Evolutionary conservation across 2,329 filamentous ascomycete genomes (phyloP).

Genomic region (Monilinia aucupariae): DNA sequence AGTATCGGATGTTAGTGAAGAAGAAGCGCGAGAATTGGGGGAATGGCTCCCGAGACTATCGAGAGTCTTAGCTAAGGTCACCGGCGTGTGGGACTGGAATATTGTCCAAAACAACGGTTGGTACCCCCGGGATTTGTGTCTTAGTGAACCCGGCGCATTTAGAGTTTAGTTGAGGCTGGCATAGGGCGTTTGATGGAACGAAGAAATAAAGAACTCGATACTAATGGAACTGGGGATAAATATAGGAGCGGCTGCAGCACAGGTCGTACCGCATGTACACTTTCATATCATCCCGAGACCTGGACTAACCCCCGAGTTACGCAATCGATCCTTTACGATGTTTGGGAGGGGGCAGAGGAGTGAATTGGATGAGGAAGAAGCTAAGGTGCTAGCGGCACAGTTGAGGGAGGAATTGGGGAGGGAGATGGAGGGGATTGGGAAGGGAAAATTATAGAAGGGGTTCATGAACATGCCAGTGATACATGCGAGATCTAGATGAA

Average conservation of each 20-base stretch:
- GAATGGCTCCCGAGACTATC: constrained; percentile 66
- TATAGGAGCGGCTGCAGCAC: constrained; percentile 71
- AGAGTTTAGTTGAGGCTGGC: not conserved
- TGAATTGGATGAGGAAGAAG: constrained; percentile 74
- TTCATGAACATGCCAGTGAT: not conserved
- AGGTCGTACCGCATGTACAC: constrained; percentile 90
- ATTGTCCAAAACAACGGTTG: constrained; percentile 89
- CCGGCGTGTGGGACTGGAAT: constrained; percentile 81
- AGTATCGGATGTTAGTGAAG: constrained; percentile 61
- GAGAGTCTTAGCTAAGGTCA: constrained; percentile 61
- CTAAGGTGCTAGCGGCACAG: constrained; percentile 50
- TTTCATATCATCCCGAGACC: constrained; percentile 91
- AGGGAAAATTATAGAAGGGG: constrained; percentile 25
- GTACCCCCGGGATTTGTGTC: constrained; percentile 22
- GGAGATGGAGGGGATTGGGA: constrained; percentile 39
- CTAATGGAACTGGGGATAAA: constrained; percentile 14
- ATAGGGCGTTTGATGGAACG: not conserved
- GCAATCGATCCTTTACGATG: constrained; percentile 65
- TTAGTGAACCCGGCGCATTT: not conserved
- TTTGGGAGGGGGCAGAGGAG: constrained; percentile 69
- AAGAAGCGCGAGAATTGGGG: constrained; percentile 63
- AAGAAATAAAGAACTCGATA: constrained; percentile 2
- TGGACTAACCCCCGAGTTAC: constrained; percentile 48
- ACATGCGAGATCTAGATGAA: not conserved
- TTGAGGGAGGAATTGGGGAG: constrained; percentile 46